Evolutionary conservation across 306 rosid species (phyloP).

Genomic region (Leucaena leucocephala): DNA sequence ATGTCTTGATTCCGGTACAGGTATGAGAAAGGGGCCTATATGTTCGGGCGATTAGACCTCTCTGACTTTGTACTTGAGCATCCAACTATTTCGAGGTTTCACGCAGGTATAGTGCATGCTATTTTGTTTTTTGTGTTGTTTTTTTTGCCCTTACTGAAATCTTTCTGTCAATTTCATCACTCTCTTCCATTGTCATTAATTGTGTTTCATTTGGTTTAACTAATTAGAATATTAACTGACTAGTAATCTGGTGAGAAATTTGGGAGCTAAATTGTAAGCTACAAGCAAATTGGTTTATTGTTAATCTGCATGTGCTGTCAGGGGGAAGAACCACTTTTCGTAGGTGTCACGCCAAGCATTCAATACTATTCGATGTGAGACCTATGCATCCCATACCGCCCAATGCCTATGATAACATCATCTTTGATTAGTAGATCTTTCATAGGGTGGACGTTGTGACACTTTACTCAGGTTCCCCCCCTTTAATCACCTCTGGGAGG

Average conservation of each 20-base stretch:
- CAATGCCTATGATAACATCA: background rate
- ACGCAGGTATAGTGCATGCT: constrained; percentile 59
- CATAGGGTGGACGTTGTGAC: background rate
- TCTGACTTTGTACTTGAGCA: constrained; percentile 92
- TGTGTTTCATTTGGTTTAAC: background rate
- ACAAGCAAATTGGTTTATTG: background rate
- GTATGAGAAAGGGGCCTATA: constrained; percentile 83
- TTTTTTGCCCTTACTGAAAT: background rate
- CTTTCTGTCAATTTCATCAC: background rate
- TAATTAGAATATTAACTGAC: background rate
- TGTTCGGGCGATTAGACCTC: constrained; percentile 91
- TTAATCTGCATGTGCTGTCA: background rate
- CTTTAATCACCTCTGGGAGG: background rate
- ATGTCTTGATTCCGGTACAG: constrained; percentile 38
- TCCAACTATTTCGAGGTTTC: constrained; percentile 86
- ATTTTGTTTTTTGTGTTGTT: background rate
- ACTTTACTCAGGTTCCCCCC: background rate
- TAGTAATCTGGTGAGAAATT: background rate
- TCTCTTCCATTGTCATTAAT: constrained; percentile 13
- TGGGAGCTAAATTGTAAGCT: background rate
- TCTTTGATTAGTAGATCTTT: background rate
- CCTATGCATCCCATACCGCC: background rate
- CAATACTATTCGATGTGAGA: background rate
- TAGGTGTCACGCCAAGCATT: background rate
- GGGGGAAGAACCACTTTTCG: background rate